Evolutionary conservation across 1,284 basidiomycete species (phyloP).

Genomic region (Apiotrichum montevideense): DNA sequence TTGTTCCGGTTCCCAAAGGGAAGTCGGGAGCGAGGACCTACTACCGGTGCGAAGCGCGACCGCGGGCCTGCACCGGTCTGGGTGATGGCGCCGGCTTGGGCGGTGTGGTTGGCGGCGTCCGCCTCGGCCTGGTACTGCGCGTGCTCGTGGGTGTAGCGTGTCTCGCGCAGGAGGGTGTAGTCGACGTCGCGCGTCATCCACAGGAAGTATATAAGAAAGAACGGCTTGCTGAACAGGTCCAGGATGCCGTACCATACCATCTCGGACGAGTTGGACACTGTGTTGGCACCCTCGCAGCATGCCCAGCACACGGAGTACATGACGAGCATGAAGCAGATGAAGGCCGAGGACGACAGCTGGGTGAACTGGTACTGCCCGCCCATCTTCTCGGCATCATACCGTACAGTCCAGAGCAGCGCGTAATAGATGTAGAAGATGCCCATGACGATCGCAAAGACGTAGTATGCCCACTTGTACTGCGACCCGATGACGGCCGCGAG

Average conservation of each 20-base stretch:
- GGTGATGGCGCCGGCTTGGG: neutral
- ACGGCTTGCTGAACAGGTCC: slow-evolving; percentile 55
- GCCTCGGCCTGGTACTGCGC: neutral
- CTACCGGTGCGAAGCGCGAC: neutral
- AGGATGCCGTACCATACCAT: slow-evolving; percentile 58
- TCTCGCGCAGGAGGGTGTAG: slow-evolving; percentile 26
- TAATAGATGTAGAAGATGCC: slow-evolving; percentile 54
- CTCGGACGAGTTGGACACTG: slow-evolving; percentile 42
- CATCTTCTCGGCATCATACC: slow-evolving; percentile 25
- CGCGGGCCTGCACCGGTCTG: slow-evolving; percentile 13
- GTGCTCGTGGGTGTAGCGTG: slow-evolving; percentile 24
- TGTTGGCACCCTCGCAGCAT: slow-evolving; percentile 47
- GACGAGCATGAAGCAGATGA: slow-evolving; percentile 52
- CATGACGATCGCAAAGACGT: slow-evolving; percentile 48
- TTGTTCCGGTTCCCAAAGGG: too few species aligned
- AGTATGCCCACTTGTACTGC: slow-evolving; percentile 54
- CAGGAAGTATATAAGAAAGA: slow-evolving; percentile 22
- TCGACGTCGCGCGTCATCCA: slow-evolving; percentile 24
- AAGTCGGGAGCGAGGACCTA: neutral
- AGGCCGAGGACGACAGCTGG: slow-evolving; percentile 23
- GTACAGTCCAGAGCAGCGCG: slow-evolving; percentile 40
- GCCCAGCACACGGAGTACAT: slow-evolving; percentile 52
- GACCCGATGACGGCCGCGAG: slow-evolving; percentile 52
- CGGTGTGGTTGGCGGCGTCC: neutral
- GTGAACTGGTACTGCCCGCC: slow-evolving; percentile 45